Evolutionary conservation across 2,329 filamentous ascomycete genomes (phyloP).

Genomic region (Lachnellula cervina): DNA sequence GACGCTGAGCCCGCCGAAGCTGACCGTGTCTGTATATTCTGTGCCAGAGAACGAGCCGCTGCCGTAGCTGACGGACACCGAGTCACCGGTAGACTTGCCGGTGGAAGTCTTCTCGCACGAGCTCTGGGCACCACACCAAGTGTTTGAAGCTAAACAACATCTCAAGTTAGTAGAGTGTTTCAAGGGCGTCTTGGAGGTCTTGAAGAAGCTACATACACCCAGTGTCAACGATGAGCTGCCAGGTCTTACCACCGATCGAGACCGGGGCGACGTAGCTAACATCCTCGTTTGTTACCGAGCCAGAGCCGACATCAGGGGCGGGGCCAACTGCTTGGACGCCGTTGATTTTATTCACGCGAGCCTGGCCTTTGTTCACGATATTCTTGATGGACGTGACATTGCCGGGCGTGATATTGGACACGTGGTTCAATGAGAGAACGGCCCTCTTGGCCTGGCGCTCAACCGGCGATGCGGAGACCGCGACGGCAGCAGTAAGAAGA

Average conservation of each 20-base stretch:
- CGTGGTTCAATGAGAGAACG: slow-evolving; percentile 22
- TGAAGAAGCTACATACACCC: slow-evolving; percentile 20
- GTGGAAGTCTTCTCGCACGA: slow-evolving; percentile 13
- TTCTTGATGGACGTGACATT: slow-evolving; percentile 22
- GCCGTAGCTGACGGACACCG: slow-evolving; percentile 26
- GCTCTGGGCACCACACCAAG: slow-evolving; percentile 16
- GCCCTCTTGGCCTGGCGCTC: slow-evolving; percentile 18
- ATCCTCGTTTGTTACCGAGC: slow-evolving; percentile 27
- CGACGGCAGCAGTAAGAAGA: slow-evolving; percentile 20
- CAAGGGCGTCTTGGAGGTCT: not conserved
- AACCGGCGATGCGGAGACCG: slow-evolving; percentile 25
- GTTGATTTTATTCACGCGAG: slow-evolving; percentile 25
- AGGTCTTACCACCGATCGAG: slow-evolving; percentile 23
- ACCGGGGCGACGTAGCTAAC: slow-evolving; percentile 27
- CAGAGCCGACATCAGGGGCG: slow-evolving; percentile 15
- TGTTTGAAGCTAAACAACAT: slow-evolving; percentile 24
- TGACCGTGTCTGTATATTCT: slow-evolving; percentile 30
- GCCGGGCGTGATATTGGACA: slow-evolving; percentile 19
- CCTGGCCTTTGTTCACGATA: slow-evolving; percentile 22
- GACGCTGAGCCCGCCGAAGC: slow-evolving; percentile 30
- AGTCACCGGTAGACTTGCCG: slow-evolving; percentile 23
- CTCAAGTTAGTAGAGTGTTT: slow-evolving; percentile 5
- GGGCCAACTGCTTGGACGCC: slow-evolving; percentile 5
- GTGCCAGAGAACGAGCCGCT: slow-evolving; percentile 27
- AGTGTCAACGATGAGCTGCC: slow-evolving; percentile 29